Evolutionary conservation across 2,329 filamentous ascomycete species (phyloP), one percentile per base, ranked within the genome.

Genomic region (Aureobasidium melanogenum): DNA sequence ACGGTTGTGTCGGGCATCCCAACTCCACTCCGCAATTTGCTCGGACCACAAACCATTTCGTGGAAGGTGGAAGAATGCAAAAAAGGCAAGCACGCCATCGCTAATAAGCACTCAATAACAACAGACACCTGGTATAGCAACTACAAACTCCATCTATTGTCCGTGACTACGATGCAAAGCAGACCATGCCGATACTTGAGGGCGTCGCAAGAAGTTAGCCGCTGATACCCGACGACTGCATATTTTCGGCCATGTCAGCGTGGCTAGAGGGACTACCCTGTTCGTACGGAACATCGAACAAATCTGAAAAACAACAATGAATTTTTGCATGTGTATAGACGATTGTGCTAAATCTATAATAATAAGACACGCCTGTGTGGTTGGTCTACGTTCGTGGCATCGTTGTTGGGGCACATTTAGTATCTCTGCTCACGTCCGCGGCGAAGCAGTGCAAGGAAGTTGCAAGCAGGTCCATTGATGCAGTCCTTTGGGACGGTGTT

Each of bases 21-120:
- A n/a, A n/a, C n/a, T n/a, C 43, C 50, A 54, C 51, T 55, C 51
- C 51, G 51, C 51, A 55, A 55, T 55, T 55, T 55, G 51, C 51
- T 55, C 51, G 51, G 51, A 32, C 51, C 51, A 55, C 24, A 30
- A 19, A 10, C 12, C 43, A 34, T 32, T 32, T 54, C 51, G 26
- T 43, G 12, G 36, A 55, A 55, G 51, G 24, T 55, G 51, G 51
- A 34, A 55, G 51, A 55, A 54, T 26, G 22, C 19, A 15, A 32
- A 50, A 36, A 12, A 34, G 30, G 34, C 19, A 24, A 36, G 50
- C 50, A 54, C 50, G 50, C 50, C 34, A 52, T 52, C 7, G 17
- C n/a, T 24, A 36, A 5, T 5, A 17, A 26, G n/a, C 28, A 30
- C 5, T 30, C 28, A 8, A 30, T 5, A 5, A 30, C 28, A 26